These are phyloP conservation scores for Termitomyces sp. DNA, from an alignment of 768 basidiomycete genomes.

Conservation along the genomic window DNA sequence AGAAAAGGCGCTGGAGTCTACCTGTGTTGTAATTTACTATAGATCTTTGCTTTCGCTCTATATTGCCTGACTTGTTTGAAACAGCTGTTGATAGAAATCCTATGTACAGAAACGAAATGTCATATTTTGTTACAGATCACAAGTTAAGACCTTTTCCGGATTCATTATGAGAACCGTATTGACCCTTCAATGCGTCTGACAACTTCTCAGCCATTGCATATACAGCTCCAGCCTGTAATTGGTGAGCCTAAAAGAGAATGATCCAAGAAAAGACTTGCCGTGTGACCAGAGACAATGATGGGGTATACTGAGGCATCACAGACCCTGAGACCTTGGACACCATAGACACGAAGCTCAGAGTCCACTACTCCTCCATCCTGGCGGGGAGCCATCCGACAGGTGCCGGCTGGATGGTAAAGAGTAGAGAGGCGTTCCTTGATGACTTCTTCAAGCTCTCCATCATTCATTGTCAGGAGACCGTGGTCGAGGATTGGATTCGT, in stretches of 20 bases:
- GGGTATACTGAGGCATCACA: conserved; percentile 48
- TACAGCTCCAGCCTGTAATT: conserved; percentile 22
- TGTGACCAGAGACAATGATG: conserved; percentile 41
- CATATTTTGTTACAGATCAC: background rate
- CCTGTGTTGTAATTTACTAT: conserved; percentile 6
- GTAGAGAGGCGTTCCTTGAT: conserved; percentile 39
- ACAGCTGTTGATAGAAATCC: background rate
- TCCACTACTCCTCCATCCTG: conserved; percentile 36
- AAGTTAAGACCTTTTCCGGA: background rate
- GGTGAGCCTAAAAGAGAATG: background rate
- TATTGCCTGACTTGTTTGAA: background rate
- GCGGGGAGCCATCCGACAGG: conserved; percentile 40
- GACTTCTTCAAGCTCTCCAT: conserved; percentile 36
- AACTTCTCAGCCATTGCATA: conserved; percentile 26
- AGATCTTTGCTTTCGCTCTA: background rate
- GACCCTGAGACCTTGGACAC: conserved; percentile 35
- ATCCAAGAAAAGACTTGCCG: conserved; percentile 22
- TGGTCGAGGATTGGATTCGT: conserved; percentile 34
- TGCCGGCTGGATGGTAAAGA: conserved; percentile 42
- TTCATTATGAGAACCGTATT: conserved; percentile 6
- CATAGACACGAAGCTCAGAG: conserved; percentile 31
- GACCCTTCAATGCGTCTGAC: conserved; percentile 24
- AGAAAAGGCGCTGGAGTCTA: background rate
- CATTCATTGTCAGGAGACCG: conserved; percentile 26
- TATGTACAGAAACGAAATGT: background rate